phyloP scores from a whole-genome alignment of 2,329 filamentous ascomycete genomes.

The Claviceps sp. region DNA sequence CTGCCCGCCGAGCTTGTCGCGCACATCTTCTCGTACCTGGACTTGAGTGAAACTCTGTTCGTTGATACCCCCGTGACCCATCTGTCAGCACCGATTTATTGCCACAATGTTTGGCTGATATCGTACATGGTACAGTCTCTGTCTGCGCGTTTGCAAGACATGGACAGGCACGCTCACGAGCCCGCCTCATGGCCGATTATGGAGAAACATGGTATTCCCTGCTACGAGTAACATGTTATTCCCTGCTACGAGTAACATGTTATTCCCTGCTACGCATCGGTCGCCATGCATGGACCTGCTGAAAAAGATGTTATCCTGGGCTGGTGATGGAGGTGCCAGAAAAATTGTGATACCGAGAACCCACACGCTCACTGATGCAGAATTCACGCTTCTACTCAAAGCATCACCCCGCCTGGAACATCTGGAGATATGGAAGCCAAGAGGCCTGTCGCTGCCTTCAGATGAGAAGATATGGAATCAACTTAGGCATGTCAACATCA shows the following conservation, averaged over 20 bases:
- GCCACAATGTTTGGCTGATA: not conserved
- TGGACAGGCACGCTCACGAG: conserved; percentile 19
- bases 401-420: conserved; percentile 15
- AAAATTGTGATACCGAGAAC: conserved; percentile 15
- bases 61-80: not conserved
- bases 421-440: conserved; percentile 12
- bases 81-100: not conserved
- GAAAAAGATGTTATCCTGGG: conserved; percentile 18
- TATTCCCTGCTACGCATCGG: conserved; percentile 7
- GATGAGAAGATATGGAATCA: conserved; percentile 4
- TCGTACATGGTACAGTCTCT: conserved; percentile 11
- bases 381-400: conserved; percentile 15
- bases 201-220: conserved; percentile 19
- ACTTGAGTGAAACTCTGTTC: conserved; percentile 15
- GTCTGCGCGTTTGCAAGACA: conserved; percentile 13
- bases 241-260: not conserved
- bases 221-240: conserved; percentile 14
- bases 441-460: not conserved
- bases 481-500: conserved; percentile 7
- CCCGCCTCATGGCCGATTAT: conserved; percentile 17
- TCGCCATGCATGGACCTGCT: conserved; percentile 11
- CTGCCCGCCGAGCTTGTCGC: too few relatives aligned
- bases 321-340: conserved; percentile 16
- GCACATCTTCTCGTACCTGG: too few relatives aligned
- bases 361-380: conserved; percentile 14